These are phyloP conservation scores for Candida namnaoensis DNA, from an alignment of 805 yeast species.

Conservation along the genomic window DNA sequence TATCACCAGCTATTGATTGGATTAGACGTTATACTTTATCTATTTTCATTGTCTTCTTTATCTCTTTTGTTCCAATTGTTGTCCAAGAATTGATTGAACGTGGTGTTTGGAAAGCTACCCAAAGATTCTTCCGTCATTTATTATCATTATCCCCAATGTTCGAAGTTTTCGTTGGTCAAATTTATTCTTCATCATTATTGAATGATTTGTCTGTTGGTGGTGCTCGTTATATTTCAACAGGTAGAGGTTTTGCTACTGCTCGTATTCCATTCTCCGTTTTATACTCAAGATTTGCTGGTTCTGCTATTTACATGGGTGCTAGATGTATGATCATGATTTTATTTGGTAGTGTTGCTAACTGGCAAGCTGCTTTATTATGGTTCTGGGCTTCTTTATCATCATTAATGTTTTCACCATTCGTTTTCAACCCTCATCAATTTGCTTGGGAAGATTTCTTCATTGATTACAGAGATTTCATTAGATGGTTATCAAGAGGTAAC, in stretches of 20 bases:
- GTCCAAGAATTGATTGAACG: slow-evolving; percentile 77
- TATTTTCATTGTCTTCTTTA: slow-evolving; percentile 74
- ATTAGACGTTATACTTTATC: slow-evolving; percentile 73
- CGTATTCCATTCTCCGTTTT: slow-evolving; percentile 69
- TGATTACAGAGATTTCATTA: slow-evolving; percentile 89
- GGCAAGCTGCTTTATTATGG: slow-evolving; percentile 95
- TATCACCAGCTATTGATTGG: slow-evolving; percentile 73
- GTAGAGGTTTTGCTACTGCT: slow-evolving; percentile 80
- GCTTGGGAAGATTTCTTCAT: slow-evolving; percentile 93
- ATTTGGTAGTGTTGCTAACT: slow-evolving; percentile 66
- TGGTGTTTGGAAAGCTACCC: slow-evolving; percentile 69
- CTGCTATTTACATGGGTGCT: slow-evolving; percentile 80
- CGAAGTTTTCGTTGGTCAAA: slow-evolving; percentile 77
- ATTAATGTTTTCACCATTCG: slow-evolving; percentile 83
- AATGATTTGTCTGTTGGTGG: slow-evolving; percentile 77
- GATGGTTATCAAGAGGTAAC: slow-evolving; percentile 90
- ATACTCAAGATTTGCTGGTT: slow-evolving; percentile 72
- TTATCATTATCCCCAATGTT: slow-evolving; percentile 70
- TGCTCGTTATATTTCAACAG: slow-evolving; percentile 80
- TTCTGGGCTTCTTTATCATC: slow-evolving; percentile 93
- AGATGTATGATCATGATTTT: slow-evolving; percentile 65
- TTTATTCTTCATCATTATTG: slow-evolving; percentile 62
- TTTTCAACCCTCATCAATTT: slow-evolving; percentile 97
- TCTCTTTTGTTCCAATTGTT: slow-evolving; percentile 70
- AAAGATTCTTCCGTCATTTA: slow-evolving; percentile 62